Conservation (phyloP, 2,329 filamentous ascomycete genomes). For the Fusarium pseudocircinatum region DNA sequence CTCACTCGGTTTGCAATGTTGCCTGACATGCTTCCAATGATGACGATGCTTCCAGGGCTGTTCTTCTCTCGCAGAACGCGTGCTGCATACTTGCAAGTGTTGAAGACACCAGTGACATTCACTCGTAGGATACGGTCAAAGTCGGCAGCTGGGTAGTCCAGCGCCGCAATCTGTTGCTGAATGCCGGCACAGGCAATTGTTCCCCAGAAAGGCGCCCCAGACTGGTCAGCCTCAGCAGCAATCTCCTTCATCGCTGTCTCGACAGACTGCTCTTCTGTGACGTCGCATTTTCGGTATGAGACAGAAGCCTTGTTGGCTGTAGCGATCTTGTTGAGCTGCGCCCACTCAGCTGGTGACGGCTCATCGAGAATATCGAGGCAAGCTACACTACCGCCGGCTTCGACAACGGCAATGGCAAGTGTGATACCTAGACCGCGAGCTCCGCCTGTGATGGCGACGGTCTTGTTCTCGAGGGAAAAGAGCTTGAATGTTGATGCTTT, state of each 20-base stretch:
- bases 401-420: slow-evolving; percentile 58
- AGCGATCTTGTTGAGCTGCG: slow-evolving; percentile 53
- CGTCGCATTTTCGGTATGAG: slow-evolving; percentile 57
- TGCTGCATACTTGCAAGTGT: slow-evolving; percentile 76
- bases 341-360: slow-evolving; percentile 53
- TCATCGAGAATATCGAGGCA: slow-evolving; percentile 57
- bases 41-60: slow-evolving; percentile 57
- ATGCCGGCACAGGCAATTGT: slow-evolving; percentile 60
- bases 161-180: slow-evolving; percentile 56
- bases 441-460: slow-evolving; percentile 60
- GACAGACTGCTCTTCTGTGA: slow-evolving; percentile 56
- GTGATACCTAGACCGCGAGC: slow-evolving; percentile 61
- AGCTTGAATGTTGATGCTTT: slow-evolving; percentile 44
- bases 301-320: slow-evolving; percentile 46
- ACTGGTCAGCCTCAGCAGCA: slow-evolving; percentile 46
- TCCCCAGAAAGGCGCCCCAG: slow-evolving; percentile 49
- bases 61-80: slow-evolving; percentile 60
- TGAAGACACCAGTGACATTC: slow-evolving; percentile 75
- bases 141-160: slow-evolving; percentile 62
- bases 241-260: slow-evolving; percentile 50
- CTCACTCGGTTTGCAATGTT: slow-evolving; percentile 61
- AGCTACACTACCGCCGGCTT: slow-evolving; percentile 60
- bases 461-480: slow-evolving; percentile 58
- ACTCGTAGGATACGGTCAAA: slow-evolving; percentile 76
- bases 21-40: slow-evolving; percentile 61